Evolutionary conservation across 805 yeast genomes (phyloP).

Genomic region (Saccharomyces jurei): DNA sequence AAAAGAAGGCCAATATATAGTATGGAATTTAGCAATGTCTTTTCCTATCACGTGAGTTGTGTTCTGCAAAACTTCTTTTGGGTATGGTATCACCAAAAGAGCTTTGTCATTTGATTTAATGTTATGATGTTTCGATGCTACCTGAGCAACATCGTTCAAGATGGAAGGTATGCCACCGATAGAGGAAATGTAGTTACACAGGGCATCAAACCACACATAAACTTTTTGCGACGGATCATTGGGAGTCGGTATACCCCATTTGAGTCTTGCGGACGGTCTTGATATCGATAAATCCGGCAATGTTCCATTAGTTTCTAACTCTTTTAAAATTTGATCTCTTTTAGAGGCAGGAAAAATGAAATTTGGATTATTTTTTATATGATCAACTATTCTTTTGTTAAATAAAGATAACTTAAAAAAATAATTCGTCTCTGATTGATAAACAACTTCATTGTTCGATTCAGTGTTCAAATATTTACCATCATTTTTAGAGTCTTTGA

Average conservation of each 20-base stretch:
- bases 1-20: slow-evolving; percentile 90
- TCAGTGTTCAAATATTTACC: slow-evolving; percentile 40
- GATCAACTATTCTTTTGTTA: slow-evolving; percentile 43
- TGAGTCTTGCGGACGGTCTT: slow-evolving; percentile 65
- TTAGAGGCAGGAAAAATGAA: slow-evolving; percentile 63
- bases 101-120: not conserved
- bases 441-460: slow-evolving; percentile 66
- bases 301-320: slow-evolving; percentile 38
- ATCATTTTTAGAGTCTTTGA: slow-evolving; percentile 21
- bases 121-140: slow-evolving; percentile 14
- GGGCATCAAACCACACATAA: slow-evolving; percentile 96
- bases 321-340: slow-evolving; percentile 46
- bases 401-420: slow-evolving; percentile 70
- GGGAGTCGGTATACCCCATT: slow-evolving; percentile 92
- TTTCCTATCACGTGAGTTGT: slow-evolving; percentile 85
- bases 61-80: slow-evolving; percentile 20
- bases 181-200: slow-evolving; percentile 74
- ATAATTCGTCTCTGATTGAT: slow-evolving; percentile 76
- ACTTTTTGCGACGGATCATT: slow-evolving; percentile 66
- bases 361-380: slow-evolving; percentile 40
- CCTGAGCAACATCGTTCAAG: slow-evolving; percentile 12
- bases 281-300: slow-evolving; percentile 77
- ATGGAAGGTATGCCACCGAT: slow-evolving; percentile 45
- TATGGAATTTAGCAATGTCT: slow-evolving; percentile 82
- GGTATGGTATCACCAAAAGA: not conserved